Evolutionary conservation across 345 rosid species (phyloP).

Genomic region (Draba incana): DNA sequence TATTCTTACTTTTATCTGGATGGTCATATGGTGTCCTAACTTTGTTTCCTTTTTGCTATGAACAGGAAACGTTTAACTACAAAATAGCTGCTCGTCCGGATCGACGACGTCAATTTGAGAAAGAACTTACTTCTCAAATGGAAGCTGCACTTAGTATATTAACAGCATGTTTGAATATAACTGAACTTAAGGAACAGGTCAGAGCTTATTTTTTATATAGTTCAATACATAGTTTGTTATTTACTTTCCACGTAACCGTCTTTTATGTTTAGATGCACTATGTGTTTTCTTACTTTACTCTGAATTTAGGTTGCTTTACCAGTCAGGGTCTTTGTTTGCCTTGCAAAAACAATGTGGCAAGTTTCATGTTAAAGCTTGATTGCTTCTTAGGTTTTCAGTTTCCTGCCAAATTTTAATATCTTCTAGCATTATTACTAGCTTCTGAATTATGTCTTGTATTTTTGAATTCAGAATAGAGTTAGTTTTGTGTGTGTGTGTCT

Average conservation of each 20-base stretch:
- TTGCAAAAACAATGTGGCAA: slow-evolving; percentile 12
- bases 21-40: slow-evolving; percentile 10
- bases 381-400: slow-evolving; percentile 24
- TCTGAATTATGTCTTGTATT: neutral
- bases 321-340: slow-evolving; percentile 17
- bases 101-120: slow-evolving; percentile 90
- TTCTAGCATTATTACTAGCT: slow-evolving; percentile 20
- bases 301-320: slow-evolving; percentile 8
- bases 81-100: slow-evolving; percentile 99
- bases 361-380: slow-evolving; percentile 23
- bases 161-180: slow-evolving; percentile 76
- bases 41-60: slow-evolving; percentile 32
- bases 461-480: neutral
- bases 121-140: slow-evolving; percentile 87
- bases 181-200: slow-evolving; percentile 93
- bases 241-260: slow-evolving; percentile 12
- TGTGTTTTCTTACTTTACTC: slow-evolving; percentile 11
- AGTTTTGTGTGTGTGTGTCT: slow-evolving; percentile 4
- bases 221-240: slow-evolving; percentile 12
- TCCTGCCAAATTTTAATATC: neutral
- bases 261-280: neutral
- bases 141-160: slow-evolving; percentile 79
- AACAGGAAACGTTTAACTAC: slow-evolving; percentile 90
- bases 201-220: slow-evolving; percentile 31
- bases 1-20: slow-evolving; percentile 12